Conservation (phyloP, 1,284 basidiomycete genomes). For the Irpex sp. region DNA sequence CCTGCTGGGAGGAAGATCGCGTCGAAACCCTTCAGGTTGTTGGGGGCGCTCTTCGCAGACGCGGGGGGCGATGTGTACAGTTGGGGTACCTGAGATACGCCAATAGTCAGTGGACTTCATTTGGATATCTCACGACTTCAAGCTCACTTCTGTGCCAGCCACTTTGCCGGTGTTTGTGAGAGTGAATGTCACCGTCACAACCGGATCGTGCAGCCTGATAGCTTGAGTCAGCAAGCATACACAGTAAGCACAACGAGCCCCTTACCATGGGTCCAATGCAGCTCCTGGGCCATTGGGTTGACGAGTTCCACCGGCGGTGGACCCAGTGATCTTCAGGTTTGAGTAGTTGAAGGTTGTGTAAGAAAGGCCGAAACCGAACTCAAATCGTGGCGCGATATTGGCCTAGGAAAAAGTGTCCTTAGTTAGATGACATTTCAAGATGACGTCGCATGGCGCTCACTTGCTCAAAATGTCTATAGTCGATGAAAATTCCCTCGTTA, state of each 20-base stretch:
- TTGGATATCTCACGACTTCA: too few relatives aligned
- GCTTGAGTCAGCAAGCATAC: not conserved
- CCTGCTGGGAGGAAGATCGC: constrained; percentile 48
- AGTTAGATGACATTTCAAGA: too few relatives aligned
- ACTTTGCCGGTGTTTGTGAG: constrained; percentile 45
- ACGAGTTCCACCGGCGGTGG: constrained; percentile 34
- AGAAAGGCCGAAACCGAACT: constrained; percentile 60
- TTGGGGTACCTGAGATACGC: constrained; percentile 39
- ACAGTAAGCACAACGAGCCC: not conserved
- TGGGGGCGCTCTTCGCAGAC: constrained; percentile 56
- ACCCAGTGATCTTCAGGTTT: constrained; percentile 38
- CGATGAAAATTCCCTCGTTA: constrained; percentile 55
- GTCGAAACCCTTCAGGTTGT: constrained; percentile 63
- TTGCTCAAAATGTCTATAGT: constrained; percentile 63
- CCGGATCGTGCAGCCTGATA: constrained; percentile 38
- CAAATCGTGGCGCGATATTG: constrained; percentile 56
- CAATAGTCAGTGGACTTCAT: not conserved
- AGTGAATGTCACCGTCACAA: constrained; percentile 42
- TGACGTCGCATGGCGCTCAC: constrained; percentile 28
- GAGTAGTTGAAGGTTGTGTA: constrained; percentile 47
- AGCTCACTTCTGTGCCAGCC: constrained; percentile 42
- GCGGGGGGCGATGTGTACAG: constrained; percentile 43
- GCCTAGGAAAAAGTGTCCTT: constrained; percentile 31
- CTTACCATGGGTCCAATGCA: constrained; percentile 36
- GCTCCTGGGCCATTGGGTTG: constrained; percentile 38